Conservation (phyloP, 768 basidiomycete species). For the Boletus coccyginus region DNA sequence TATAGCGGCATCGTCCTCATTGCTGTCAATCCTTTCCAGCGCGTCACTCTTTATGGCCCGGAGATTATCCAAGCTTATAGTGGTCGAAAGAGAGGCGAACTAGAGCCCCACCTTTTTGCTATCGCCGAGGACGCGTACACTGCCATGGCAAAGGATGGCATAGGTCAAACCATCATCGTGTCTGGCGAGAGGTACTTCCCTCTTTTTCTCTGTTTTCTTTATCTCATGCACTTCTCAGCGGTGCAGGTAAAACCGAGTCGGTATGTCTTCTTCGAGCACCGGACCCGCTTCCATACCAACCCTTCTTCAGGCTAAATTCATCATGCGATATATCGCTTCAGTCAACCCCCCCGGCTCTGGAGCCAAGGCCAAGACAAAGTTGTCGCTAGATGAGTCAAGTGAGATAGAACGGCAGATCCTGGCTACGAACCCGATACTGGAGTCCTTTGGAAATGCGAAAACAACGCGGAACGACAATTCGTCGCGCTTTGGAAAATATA, state of each 20-base stretch:
- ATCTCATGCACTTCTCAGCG: slow-evolving; percentile 49
- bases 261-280: slow-evolving; percentile 41
- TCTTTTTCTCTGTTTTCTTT: not conserved
- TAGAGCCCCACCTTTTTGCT: slow-evolving; percentile 97
- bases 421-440: slow-evolving; percentile 98
- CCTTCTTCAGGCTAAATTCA: slow-evolving; percentile 81
- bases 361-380: slow-evolving; percentile 63
- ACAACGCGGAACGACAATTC: slow-evolving; percentile 99
- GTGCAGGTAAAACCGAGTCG: slow-evolving; percentile 98
- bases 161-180: slow-evolving; percentile 98
- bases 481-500: slow-evolving; percentile 98
- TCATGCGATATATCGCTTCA: slow-evolving; percentile 98
- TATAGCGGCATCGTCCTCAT: slow-evolving; percentile 99
- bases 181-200: slow-evolving; percentile 84
- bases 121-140: slow-evolving; percentile 99
- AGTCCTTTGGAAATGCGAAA: slow-evolving; percentile 99
- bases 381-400: slow-evolving; percentile 79
- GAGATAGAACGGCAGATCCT: slow-evolving; percentile 97
- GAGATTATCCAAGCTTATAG: slow-evolving; percentile 98
- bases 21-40: slow-evolving; percentile 98
- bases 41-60: slow-evolving; percentile 93
- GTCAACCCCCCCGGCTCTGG: slow-evolving; percentile 80
- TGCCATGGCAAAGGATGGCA: slow-evolving; percentile 89
- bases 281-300: slow-evolving; percentile 1
- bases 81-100: slow-evolving; percentile 85